A percentile compares a stretch with the other conserved stretches of the same genome.
These are phyloP conservation scores for Maudiozyma pseudohumilis DNA, from an alignment of 805 yeast genomes.

Conservation along the genomic window DNA sequence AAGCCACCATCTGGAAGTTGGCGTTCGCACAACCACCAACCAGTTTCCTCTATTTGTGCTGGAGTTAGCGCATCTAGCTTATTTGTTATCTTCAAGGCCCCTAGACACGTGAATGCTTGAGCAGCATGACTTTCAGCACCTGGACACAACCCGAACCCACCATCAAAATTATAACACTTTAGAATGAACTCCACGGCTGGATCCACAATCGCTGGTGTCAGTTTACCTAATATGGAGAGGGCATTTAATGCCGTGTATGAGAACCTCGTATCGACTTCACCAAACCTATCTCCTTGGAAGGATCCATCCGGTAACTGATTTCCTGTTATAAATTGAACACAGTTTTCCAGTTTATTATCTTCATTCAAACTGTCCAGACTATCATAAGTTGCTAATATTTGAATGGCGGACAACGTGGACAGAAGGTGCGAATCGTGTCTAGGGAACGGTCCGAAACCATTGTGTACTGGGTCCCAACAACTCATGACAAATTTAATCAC, in stretches of 20 bases:
- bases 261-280: slow-evolving; percentile 89
- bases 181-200: slow-evolving; percentile 58
- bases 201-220: slow-evolving; percentile 46
- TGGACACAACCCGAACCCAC: slow-evolving; percentile 88
- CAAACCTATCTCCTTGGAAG: slow-evolving; percentile 82
- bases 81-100: slow-evolving; percentile 60
- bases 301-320: slow-evolving; percentile 48
- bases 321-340: slow-evolving; percentile 31
- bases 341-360: slow-evolving; percentile 22
- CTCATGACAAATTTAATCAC: slow-evolving; percentile 57
- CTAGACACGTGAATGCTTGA: slow-evolving; percentile 80
- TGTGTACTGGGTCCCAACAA: slow-evolving; percentile 50
- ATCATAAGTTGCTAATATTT: slow-evolving; percentile 60
- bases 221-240: slow-evolving; percentile 55
- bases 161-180: slow-evolving; percentile 82
- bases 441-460: slow-evolving; percentile 89
- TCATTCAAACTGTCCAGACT: slow-evolving; percentile 37
- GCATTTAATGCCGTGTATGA: slow-evolving; percentile 73
- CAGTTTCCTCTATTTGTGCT: slow-evolving; percentile 38
- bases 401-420: slow-evolving; percentile 80
- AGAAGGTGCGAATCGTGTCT: slow-evolving; percentile 81
- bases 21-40: slow-evolving; percentile 87
- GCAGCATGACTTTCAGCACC: slow-evolving; percentile 96
- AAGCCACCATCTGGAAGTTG: slow-evolving; percentile 83
- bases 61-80: slow-evolving; percentile 38